phyloP scores from a whole-genome alignment of 495 filamentous ascomycete genomes.

The Penicillium cataractarum region DNA sequence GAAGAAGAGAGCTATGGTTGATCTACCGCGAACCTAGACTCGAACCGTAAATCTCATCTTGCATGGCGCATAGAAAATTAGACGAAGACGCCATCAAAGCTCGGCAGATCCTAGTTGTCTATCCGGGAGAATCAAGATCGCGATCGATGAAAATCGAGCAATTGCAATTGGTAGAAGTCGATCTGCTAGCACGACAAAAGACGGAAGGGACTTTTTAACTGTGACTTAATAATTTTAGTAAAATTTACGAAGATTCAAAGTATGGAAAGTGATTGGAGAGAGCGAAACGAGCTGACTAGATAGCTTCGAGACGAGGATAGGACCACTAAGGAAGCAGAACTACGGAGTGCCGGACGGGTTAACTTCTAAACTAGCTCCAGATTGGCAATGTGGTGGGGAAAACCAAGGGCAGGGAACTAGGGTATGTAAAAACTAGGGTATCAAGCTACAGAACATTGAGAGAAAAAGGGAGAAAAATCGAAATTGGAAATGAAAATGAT shows the following conservation, averaged over 20 bases:
- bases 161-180: conserved; percentile 11
- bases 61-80: conserved; percentile 9
- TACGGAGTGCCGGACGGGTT: no score
- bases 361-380: neutral
- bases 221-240: neutral
- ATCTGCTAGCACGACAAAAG: neutral
- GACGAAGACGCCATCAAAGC: conserved; percentile 3
- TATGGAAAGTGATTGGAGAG: neutral
- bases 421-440: neutral
- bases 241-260: neutral
- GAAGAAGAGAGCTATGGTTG: conserved; percentile 4
- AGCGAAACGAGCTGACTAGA: conserved; percentile 1
- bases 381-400: no score
- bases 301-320: neutral
- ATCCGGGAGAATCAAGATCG: neutral
- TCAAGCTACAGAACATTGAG: neutral
- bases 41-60: conserved; percentile 8
- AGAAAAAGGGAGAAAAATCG: neutral
- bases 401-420: neutral
- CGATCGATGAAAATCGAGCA: conserved; percentile 16
- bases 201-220: no score
- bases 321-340: neutral
- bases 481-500: no score
- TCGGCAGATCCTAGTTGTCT: conserved; percentile 5
- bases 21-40: conserved; percentile 11